Evolutionary conservation across 768 basidiomycete genomes (phyloP).

Genomic region (Hirschioporus abietinus): DNA sequence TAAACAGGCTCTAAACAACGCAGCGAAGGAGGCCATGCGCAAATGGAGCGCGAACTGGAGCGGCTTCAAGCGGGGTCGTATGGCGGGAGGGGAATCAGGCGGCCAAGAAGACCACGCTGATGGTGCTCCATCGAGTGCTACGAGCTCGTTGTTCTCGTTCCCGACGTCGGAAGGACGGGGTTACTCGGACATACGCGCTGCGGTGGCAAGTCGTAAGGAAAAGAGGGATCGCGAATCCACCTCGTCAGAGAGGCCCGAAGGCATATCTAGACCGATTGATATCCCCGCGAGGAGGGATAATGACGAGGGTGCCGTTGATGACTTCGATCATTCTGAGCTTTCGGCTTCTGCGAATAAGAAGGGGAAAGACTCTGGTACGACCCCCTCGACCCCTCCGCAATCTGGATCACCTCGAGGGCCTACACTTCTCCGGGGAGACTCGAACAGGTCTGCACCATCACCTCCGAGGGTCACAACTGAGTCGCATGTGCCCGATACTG

Average conservation of each 20-base stretch:
- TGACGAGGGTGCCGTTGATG: slow-evolving; percentile 21
- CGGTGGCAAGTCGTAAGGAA: slow-evolving; percentile 63
- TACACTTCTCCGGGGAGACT: slow-evolving; percentile 12
- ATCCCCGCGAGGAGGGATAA: slow-evolving; percentile 24
- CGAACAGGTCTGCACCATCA: slow-evolving; percentile 2
- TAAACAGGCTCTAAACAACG: slow-evolving; percentile 80
- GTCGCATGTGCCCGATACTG: slow-evolving; percentile 13
- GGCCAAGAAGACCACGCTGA: slow-evolving; percentile 3
- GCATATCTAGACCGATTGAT: slow-evolving; percentile 27
- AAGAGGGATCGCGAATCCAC: slow-evolving; percentile 28
- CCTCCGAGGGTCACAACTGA: slow-evolving; percentile 22
- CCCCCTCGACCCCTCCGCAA: slow-evolving; percentile 21
- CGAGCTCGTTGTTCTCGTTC: slow-evolving; percentile 23
- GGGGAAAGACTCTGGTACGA: neutral
- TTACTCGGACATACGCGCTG: slow-evolving; percentile 71
- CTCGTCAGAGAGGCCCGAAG: slow-evolving; percentile 14
- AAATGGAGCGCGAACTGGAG: slow-evolving; percentile 90
- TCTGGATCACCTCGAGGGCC: slow-evolving; percentile 18
- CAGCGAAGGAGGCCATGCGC: slow-evolving; percentile 83
- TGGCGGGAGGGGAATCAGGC: slow-evolving; percentile 17
- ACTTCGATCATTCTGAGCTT: slow-evolving; percentile 4
- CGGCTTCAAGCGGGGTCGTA: slow-evolving; percentile 49
- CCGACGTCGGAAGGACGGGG: slow-evolving; percentile 38
- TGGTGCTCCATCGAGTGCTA: slow-evolving; percentile 24
- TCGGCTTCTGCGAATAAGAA: neutral